Evolutionary conservation across 768 basidiomycete species (phyloP).

Genomic region (Mycena maculata): DNA sequence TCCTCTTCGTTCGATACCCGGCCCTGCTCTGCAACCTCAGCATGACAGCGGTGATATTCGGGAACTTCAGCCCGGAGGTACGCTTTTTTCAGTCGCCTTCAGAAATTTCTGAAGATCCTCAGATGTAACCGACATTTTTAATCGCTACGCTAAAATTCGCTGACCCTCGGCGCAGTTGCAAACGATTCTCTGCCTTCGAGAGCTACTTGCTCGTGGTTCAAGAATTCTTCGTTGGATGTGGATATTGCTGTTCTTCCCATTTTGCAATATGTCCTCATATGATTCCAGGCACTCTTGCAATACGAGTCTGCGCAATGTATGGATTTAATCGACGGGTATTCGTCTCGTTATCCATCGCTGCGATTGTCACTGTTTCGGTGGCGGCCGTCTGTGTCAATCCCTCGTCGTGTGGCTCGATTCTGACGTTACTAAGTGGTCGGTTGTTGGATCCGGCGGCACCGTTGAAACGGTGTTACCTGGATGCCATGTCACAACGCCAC

Average conservation of each 20-base stretch:
- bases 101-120: background rate
- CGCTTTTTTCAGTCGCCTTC: too few relatives aligned
- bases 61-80: conserved; percentile 1
- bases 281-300: background rate
- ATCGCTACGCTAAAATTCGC: background rate
- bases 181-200: background rate
- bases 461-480: background rate
- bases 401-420: background rate
- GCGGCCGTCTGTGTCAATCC: background rate
- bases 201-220: background rate
- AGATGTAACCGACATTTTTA: background rate
- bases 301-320: conserved; percentile 9
- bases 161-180: background rate
- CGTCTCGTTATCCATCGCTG: background rate
- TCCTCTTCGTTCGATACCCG: background rate
- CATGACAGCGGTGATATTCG: background rate
- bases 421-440: background rate
- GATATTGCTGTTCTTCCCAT: background rate
- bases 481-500: background rate
- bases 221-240: conserved; percentile 5
- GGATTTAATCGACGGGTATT: conserved; percentile 2
- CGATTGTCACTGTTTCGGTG: background rate
- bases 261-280: background rate
- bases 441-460: background rate
- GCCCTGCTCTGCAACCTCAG: background rate